Evolutionary conservation across 371 early-diverging fungal genomes (phyloP).

Genomic region (Mucor lusitanicus): DNA sequence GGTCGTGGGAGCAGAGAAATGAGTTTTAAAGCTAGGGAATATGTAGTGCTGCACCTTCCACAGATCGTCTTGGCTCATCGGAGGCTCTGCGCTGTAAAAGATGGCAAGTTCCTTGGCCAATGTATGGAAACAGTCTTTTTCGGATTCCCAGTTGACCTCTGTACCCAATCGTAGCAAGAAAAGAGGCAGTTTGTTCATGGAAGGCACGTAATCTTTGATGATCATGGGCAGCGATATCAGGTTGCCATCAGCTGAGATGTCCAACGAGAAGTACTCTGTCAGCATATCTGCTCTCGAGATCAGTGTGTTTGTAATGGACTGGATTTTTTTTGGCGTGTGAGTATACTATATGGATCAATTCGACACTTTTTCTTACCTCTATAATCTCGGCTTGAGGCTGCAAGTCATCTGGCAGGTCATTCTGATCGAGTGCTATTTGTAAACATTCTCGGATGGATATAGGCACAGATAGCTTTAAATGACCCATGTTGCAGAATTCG

Average conservation of each 20-base stretch:
- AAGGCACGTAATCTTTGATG: conserved; percentile 76
- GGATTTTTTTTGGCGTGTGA: background rate
- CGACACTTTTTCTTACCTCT: conserved; percentile 33
- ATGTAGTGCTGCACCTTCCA: conserved; percentile 74
- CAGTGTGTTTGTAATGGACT: conserved; percentile 61
- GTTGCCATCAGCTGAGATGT: conserved; percentile 61
- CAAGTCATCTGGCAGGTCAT: conserved; percentile 47
- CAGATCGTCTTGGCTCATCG: conserved; percentile 43
- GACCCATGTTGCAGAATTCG: conserved; percentile 88
- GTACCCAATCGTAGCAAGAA: conserved; percentile 80
- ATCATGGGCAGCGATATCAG: conserved; percentile 78
- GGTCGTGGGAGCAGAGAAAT: conserved; percentile 63
- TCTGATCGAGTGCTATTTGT: conserved; percentile 58
- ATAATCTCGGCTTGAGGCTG: conserved; percentile 58
- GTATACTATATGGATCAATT: background rate
- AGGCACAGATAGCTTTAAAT: conserved; percentile 61
- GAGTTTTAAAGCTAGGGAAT: conserved; percentile 74
- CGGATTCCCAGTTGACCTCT: conserved; percentile 84
- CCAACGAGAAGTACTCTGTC: conserved; percentile 82
- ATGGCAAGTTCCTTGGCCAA: conserved; percentile 74
- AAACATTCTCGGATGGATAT: conserved; percentile 70
- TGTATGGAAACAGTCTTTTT: conserved; percentile 77
- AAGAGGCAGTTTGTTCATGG: conserved; percentile 79
- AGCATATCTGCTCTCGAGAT: conserved; percentile 77
- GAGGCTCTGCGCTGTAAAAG: conserved; percentile 76